Percentiles rank a stretch among this genome's conserved stretches.
These are phyloP conservation scores for Rasamsonia emersonii DNA, from an alignment of 2,329 filamentous ascomycete species.

Conservation along the genomic window DNA sequence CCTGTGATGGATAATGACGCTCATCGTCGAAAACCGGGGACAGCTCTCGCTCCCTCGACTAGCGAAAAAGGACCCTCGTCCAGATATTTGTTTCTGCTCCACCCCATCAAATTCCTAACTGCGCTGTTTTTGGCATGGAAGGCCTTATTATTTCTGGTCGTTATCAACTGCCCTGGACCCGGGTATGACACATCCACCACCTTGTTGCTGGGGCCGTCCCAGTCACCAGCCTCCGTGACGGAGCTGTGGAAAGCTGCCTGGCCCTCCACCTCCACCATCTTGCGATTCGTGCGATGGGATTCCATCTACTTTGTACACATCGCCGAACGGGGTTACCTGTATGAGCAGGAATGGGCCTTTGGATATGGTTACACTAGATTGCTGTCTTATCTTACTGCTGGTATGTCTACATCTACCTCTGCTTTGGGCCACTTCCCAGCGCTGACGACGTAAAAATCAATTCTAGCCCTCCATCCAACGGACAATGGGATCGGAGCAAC, in stretches of 20 bases:
- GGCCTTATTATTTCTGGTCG: slow-evolving; percentile 41
- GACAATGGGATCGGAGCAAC: slow-evolving; percentile 2
- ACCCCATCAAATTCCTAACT: slow-evolving; percentile 26
- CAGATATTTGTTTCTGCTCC: slow-evolving; percentile 8
- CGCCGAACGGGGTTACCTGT: slow-evolving; percentile 46
- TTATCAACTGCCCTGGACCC: slow-evolving; percentile 44
- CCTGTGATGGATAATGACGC: no score
- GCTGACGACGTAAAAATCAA: slow-evolving; percentile 11
- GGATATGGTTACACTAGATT: slow-evolving; percentile 46
- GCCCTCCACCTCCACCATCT: slow-evolving; percentile 18
- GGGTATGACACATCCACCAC: slow-evolving; percentile 57
- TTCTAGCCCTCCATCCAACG: background rate
- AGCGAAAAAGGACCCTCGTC: background rate
- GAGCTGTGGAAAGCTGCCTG: slow-evolving; percentile 5
- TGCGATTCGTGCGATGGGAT: slow-evolving; percentile 53
- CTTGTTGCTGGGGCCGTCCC: slow-evolving; percentile 35
- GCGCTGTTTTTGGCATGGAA: slow-evolving; percentile 49
- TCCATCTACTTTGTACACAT: slow-evolving; percentile 51
- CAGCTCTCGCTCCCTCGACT: background rate
- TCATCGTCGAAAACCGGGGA: background rate
- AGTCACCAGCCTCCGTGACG: slow-evolving; percentile 7
- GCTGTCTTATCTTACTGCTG: slow-evolving; percentile 28
- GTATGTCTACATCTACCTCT: slow-evolving; percentile 15
- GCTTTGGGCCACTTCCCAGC: background rate
- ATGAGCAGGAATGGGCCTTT: slow-evolving; percentile 61